A percentile compares a stretch with the other conserved stretches of the same genome.
phyloP scores from a whole-genome alignment of 1,139 yeast genomes.

The Hanseniaspora uvarum region DNA sequence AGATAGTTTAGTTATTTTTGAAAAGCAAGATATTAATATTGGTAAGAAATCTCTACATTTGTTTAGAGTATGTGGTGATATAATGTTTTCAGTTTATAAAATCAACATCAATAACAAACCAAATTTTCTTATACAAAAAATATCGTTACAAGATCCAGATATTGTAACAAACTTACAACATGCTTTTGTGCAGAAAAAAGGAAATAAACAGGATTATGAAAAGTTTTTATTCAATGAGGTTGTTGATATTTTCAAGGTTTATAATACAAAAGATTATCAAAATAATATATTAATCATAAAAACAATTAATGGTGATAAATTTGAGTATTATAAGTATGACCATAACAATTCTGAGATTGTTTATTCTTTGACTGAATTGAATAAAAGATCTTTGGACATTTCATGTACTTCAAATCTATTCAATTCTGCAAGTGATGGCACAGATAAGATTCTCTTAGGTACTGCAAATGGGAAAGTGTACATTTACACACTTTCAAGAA shows the following conservation, averaged over 20 bases:
- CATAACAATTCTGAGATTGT: neutral
- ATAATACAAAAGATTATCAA: neutral
- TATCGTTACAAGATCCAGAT: constrained; percentile 15
- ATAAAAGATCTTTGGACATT: constrained; percentile 26
- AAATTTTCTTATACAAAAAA: constrained; percentile 8
- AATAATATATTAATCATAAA: neutral
- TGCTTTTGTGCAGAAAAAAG: neutral
- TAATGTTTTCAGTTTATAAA: constrained; percentile 8
- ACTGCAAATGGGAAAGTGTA: constrained; percentile 26
- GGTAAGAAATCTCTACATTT: neutral
- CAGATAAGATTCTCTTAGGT: constrained; percentile 24
- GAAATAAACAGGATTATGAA: neutral
- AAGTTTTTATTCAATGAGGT: constrained; percentile 1
- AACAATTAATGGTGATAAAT: neutral
- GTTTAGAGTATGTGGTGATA: constrained; percentile 11
- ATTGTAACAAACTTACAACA: constrained; percentile 1
- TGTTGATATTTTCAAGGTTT: constrained; percentile 2
- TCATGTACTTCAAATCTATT: constrained; percentile 18
- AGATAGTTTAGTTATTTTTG: neutral
- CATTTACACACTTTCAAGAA: constrained; percentile 20
- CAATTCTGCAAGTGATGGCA: constrained; percentile 21
- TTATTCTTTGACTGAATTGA: constrained; percentile 17
- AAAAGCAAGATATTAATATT: neutral
- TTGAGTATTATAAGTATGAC: neutral
- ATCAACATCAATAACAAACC: neutral